Conservation (phyloP, 2,329 filamentous ascomycete species). For the Sporothrix globosa region DNA sequence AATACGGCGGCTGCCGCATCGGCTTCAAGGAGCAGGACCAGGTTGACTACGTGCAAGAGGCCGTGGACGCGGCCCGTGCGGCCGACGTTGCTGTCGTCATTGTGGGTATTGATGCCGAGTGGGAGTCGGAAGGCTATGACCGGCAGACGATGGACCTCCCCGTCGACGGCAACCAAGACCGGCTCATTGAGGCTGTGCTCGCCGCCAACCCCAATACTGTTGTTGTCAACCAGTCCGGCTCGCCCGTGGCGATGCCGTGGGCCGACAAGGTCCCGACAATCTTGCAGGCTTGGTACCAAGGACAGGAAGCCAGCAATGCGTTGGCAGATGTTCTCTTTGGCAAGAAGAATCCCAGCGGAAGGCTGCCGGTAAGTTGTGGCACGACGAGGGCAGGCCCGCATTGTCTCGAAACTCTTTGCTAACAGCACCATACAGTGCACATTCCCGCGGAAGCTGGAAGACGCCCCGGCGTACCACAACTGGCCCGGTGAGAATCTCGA, state of each 20-base stretch:
- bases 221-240: conserved; percentile 71
- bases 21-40: conserved; percentile 70
- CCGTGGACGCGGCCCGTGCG: conserved; percentile 62
- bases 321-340: conserved; percentile 69
- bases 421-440: conserved; percentile 53
- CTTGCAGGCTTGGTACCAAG: conserved; percentile 71
- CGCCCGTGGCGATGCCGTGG: conserved; percentile 73
- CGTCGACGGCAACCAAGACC: conserved; percentile 60
- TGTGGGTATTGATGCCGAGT: conserved; percentile 71
- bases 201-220: conserved; percentile 67
- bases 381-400: too few relatives aligned
- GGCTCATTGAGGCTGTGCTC: conserved; percentile 64
- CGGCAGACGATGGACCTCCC: conserved; percentile 64
- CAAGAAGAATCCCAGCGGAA: conserved; percentile 66
- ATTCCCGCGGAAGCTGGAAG: conserved; percentile 65
- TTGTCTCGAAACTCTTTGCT: neutral
- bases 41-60: conserved; percentile 65
- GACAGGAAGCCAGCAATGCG: conserved; percentile 70
- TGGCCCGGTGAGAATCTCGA: conserved; percentile 72
- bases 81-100: conserved; percentile 71
- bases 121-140: conserved; percentile 76
- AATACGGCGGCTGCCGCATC: conserved; percentile 71
- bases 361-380: conserved; percentile 58
- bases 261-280: conserved; percentile 65
- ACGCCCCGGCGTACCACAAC: conserved; percentile 72